Conservation (phyloP, 805 yeast species). For the Schizosaccharomyces octosporus region DNA sequence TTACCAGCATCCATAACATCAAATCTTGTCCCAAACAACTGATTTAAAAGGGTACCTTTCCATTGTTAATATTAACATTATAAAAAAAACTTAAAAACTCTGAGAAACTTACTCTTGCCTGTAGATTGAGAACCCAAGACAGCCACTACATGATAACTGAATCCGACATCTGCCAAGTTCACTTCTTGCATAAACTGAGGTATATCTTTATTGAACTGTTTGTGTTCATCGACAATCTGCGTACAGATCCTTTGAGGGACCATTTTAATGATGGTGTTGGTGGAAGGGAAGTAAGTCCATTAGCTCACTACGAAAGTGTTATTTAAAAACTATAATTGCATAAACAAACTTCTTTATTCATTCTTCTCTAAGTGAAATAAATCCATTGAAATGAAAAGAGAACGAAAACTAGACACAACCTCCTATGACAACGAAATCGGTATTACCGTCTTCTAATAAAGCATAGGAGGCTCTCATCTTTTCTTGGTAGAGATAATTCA, state of each 20-base stretch:
- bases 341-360: too few species aligned
- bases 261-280: not conserved
- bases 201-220: conserved; percentile 16
- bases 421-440: too few species aligned
- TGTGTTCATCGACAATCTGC: conserved; percentile 30
- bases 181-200: conserved; percentile 16
- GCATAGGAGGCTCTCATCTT: too few species aligned
- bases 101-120: conserved; percentile 41
- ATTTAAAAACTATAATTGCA: too few species aligned
- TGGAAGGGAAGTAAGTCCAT: not conserved
- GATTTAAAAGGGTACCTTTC: conserved; percentile 43
- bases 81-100: not conserved
- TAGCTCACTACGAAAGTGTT: too few species aligned
- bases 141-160: conserved; percentile 68
- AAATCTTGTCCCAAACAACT: conserved; percentile 61
- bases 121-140: conserved; percentile 95
- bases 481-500: too few species aligned
- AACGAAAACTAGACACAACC: too few species aligned
- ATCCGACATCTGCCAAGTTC: conserved; percentile 24
- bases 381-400: too few species aligned
- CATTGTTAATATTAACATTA: not conserved
- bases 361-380: too few species aligned
- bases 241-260: not conserved
- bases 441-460: too few species aligned
- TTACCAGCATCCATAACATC: conserved; percentile 77